phyloP scores from a whole-genome alignment of 2,329 filamentous ascomycete genomes.

The Septoria petroselini region DNA sequence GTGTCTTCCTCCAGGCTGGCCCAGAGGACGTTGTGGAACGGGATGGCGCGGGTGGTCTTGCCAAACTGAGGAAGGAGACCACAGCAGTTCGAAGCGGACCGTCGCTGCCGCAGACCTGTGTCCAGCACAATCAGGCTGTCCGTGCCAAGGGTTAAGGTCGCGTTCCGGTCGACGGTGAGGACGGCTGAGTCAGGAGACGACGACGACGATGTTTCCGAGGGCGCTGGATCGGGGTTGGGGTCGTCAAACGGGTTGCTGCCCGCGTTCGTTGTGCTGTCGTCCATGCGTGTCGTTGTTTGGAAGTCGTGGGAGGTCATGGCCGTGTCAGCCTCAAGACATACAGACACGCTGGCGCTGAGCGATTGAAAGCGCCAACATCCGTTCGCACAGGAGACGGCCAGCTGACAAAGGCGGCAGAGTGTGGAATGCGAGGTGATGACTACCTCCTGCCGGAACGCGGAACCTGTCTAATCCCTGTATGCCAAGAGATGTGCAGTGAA shows the following conservation, averaged over 20 bases:
- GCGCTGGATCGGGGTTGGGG: slow-evolving; percentile 20
- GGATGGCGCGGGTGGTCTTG: slow-evolving; percentile 59
- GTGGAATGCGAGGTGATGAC: too few relatives aligned
- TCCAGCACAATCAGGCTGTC: slow-evolving; percentile 62
- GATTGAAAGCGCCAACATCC: slow-evolving; percentile 31
- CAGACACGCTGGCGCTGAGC: slow-evolving; percentile 22
- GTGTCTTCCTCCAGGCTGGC: slow-evolving; percentile 57
- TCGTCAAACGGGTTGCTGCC: slow-evolving; percentile 34
- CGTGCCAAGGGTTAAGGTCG: slow-evolving; percentile 58
- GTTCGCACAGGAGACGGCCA: not conserved
- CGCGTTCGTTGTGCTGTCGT: slow-evolving; percentile 7
- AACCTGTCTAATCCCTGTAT: too few relatives aligned
- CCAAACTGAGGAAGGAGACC: slow-evolving; percentile 48
- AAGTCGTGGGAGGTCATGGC: too few relatives aligned
- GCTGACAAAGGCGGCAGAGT: too few relatives aligned
- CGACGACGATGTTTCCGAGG: slow-evolving; percentile 18
- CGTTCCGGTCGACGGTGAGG: slow-evolving; percentile 53
- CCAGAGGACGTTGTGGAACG: slow-evolving; percentile 82
- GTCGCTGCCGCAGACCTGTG: slow-evolving; percentile 50
- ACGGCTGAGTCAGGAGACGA: slow-evolving; percentile 20
- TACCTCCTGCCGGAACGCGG: too few relatives aligned
- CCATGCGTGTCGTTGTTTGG: not conserved
- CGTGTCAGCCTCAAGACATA: too few relatives aligned
- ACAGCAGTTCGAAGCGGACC: slow-evolving; percentile 54
- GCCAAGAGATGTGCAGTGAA: too few relatives aligned